Evolutionary conservation across 805 yeast genomes (phyloP), one percentile per base, ranked within the genome.

Genomic region (Kodamaea sagamina): DNA sequence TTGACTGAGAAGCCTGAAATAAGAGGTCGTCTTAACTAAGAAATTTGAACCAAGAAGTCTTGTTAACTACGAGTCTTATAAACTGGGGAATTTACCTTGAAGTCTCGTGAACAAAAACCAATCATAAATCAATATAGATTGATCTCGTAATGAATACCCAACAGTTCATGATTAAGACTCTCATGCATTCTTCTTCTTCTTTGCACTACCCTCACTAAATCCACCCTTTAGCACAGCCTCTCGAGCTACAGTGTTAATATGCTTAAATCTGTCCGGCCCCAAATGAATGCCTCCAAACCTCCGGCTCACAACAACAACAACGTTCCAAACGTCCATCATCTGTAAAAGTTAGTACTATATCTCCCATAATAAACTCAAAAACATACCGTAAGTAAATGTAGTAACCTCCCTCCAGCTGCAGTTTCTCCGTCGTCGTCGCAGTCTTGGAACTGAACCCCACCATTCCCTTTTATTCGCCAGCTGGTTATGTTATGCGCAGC

Each of bases 351-450:
- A 63, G 66, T 59, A 59, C 24, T 11, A 28, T 12, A 32, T 22
- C n/a, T n/a, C 17, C 13, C 1, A 21, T 15, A 25, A 38, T 27
- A 2, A 16, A 22, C 6, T 31, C 15, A 46, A n/a, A n/a, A 43
- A 65, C 77, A 39, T 50, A 80, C 77, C 27, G 86, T 79, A 50
- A 90, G 64, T 37, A 90, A 63, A 67, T 89, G 96, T 39, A 89
- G 63, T 73, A 90, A 67, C 45, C 97, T 69, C 4, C 90, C 81
- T 7, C 99, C 99, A 1, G 98, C 96, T 0, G 98, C 98, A 0
- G 95, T 76, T 58, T 93, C 99, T 2, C 99, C 99, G 58, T 92
- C 99, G 61, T 93, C 98, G 57, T 93, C 97, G 53, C 87, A 89
- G 54, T 93, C 97, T 54, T 87, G 93, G 37, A 73, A 76, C 27